Evolutionary conservation across 257 asterid species (phyloP), one percentile per base, ranked within the genome.

Genomic region (Avicennia marina): DNA sequence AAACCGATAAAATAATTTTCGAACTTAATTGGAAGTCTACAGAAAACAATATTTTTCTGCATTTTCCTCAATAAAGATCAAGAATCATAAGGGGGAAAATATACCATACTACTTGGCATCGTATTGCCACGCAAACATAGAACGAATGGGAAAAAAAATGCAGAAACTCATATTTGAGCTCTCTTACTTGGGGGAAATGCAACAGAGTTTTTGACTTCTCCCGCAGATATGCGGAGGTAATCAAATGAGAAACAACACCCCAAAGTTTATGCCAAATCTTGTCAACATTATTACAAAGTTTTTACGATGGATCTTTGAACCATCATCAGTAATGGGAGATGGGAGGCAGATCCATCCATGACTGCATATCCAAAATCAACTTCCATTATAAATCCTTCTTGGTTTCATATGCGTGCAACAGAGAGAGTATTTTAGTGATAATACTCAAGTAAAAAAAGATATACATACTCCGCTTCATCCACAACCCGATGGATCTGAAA

Each of bases 401-500:
- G 13, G 12, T 4, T 7, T 36, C 2, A 12, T 36, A 11, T 36
- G 2, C 10, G 41, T 36, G 41, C 41, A 29, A 4, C 34, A 12
- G 10, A 36, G 10, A 4, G 41, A 7, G 13, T 36, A 36, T 36
- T 7, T 36, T 7, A 5, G 41, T 36, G 47, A 36, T 13, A 41
- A 19, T 16, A 25, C 7, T 47, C 32, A 40, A 40, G 41, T 43
- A 57, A 31, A 57, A 50, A 39, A 57, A 41, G 50, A 44, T 59
- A 8, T 47, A 8, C 21, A 52, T 22, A 25, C 53, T 48, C 69
- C 40, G 20, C 47, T 58, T 53, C 56, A 19, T 32, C 47, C 58
- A 31, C 29, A 27, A 48, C 31, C 52, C 3, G 63, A 36, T 25
- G 52, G 57, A 63, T 63, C 63, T 55, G 56, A 50, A 56, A 68